Evolutionary conservation across 306 rosid genomes (phyloP).

Genomic region (barrel medic (Medicago truncatula)): MtrunA17r5.0-ANR NC_053043.1:8862501-8863000

Average conservation of each 20-base stretch:
- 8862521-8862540: constrained; percentile 93
- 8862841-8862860: neutral
- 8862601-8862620: constrained; percentile 10
- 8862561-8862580: constrained; percentile 69
- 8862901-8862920: neutral
- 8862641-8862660: constrained; percentile 24
- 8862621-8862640: constrained; percentile 2
- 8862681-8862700: constrained; percentile 17
- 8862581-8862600: constrained; percentile 21
- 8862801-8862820: constrained; percentile 1
- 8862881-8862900: constrained; percentile 23
- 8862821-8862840: constrained; percentile 2
- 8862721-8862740: constrained; percentile 4
- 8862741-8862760: constrained; percentile 4
- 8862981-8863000: neutral
- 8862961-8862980: neutral
- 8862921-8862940: neutral
- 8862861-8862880: constrained; percentile 9
- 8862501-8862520: constrained; percentile 55
- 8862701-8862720: constrained; percentile 30
- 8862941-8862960: constrained; percentile 16
- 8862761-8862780: constrained; percentile 27
- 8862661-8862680: constrained; percentile 29
- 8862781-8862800: constrained; percentile 5
- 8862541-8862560: constrained; percentile 95